Evolutionary conservation across 1,139 yeast genomes (phyloP).

Genomic region (Geotrichum europaeum): DNA sequence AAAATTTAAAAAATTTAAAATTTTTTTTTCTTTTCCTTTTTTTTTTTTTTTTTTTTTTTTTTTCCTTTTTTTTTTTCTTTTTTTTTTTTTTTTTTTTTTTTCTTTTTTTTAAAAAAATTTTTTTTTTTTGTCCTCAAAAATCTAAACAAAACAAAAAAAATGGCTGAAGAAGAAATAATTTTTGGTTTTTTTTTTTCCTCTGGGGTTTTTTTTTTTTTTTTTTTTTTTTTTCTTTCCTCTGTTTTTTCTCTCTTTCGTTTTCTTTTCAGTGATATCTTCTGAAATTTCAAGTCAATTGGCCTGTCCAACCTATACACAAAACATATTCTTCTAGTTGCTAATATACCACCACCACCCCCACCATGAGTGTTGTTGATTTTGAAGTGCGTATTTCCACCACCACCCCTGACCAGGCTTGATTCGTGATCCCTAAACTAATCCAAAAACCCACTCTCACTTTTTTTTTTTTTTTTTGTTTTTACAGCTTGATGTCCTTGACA

Average conservation of each 20-base stretch:
- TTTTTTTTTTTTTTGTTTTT: neutral
- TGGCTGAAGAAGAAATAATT: too few species aligned
- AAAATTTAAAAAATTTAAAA: too few species aligned
- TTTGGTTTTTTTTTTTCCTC: neutral
- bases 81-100: too few species aligned
- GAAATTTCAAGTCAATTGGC: neutral
- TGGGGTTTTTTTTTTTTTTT: neutral
- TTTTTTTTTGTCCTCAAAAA: neutral
- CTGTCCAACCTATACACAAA: too few species aligned
- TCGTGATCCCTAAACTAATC: neutral
- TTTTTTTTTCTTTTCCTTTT: too few species aligned
- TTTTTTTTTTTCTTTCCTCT: neutral
- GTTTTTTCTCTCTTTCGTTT: neutral
- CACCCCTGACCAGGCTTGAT: neutral
- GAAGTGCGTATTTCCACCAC: slow-evolving; percentile 12
- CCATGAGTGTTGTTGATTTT: slow-evolving; percentile 6
- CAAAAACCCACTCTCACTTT: neutral
- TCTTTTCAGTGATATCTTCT: neutral
- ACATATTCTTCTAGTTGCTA: too few species aligned
- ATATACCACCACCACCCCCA: neutral
- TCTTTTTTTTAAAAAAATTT: too few species aligned
- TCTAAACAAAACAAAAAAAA: too few species aligned
- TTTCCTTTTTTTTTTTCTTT: too few species aligned
- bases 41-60: too few species aligned
- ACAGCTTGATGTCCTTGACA: slow-evolving; percentile 25